A percentile compares a stretch with the other conserved stretches of the same genome.
These are phyloP conservation scores for Tylopilus orsonianus DNA, from an alignment of 1,284 basidiomycete species.

Conservation along the genomic window DNA sequence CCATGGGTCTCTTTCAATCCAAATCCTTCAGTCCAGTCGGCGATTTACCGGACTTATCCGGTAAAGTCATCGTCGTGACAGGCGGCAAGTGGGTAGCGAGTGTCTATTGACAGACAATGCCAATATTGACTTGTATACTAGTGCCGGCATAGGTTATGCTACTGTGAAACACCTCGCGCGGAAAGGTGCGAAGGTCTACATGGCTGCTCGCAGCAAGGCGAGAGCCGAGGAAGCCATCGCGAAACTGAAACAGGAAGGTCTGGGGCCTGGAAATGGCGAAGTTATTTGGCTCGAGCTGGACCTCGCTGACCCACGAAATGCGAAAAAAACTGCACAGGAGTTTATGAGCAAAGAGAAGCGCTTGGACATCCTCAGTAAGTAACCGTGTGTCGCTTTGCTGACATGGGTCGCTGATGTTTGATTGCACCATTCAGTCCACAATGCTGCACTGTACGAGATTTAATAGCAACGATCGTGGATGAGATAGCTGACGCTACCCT, in stretches of 20 bases:
- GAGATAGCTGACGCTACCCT: slow-evolving; percentile 3
- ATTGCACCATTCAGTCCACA: slow-evolving; percentile 42
- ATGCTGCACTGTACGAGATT: slow-evolving; percentile 46
- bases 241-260: slow-evolving; percentile 38
- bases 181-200: slow-evolving; percentile 46
- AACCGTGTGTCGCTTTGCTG: background rate
- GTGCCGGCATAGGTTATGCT: slow-evolving; percentile 45
- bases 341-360: slow-evolving; percentile 48
- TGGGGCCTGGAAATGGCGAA: slow-evolving; percentile 38
- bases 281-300: slow-evolving; percentile 49
- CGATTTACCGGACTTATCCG: slow-evolving; percentile 30
- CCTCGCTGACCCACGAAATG: slow-evolving; percentile 41
- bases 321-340: slow-evolving; percentile 45
- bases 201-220: slow-evolving; percentile 41
- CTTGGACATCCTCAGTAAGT: slow-evolving; percentile 53
- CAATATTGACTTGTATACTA: slow-evolving; percentile 14
- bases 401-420: background rate
- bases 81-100: slow-evolving; percentile 39
- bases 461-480: background rate
- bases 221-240: slow-evolving; percentile 41
- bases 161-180: slow-evolving; percentile 46
- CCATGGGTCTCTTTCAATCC: slow-evolving; percentile 26
- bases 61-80: slow-evolving; percentile 43
- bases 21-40: slow-evolving; percentile 22
- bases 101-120: background rate